Evolutionary conservation across 2,329 filamentous ascomycete species (phyloP).

Genomic region (Coniochaeta pulveracea): DNA sequence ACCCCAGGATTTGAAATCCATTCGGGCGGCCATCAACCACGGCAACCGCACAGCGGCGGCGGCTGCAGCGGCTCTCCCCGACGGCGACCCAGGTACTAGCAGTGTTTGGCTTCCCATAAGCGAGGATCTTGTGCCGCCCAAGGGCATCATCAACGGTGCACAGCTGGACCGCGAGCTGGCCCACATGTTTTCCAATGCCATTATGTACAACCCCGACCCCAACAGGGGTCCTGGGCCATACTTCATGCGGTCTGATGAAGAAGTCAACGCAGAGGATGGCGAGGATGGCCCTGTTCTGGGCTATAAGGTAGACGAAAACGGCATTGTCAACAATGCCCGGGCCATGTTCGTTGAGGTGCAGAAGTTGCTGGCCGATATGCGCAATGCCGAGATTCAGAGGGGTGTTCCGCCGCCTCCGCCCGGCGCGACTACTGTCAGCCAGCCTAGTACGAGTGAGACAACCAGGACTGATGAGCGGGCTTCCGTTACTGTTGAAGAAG

Average conservation of each 20-base stretch:
- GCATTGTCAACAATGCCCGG: constrained; percentile 74
- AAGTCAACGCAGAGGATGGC: constrained; percentile 23
- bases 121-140: constrained; percentile 71
- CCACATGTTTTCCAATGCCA: constrained; percentile 94
- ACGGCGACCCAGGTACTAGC: constrained; percentile 43
- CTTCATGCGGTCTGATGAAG: constrained; percentile 37
- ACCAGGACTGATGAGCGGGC: constrained; percentile 3
- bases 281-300: constrained; percentile 32
- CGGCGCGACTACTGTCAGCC: constrained; percentile 6
- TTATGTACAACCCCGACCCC: constrained; percentile 93
- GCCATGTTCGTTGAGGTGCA: constrained; percentile 88
- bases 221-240: constrained; percentile 55
- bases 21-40: constrained; percentile 63
- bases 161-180: constrained; percentile 90
- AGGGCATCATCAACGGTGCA: constrained; percentile 82
- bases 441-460: constrained; percentile 8
- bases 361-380: constrained; percentile 63
- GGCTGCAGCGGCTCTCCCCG: constrained; percentile 48
- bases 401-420: constrained; percentile 23
- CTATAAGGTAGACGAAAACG: constrained; percentile 68
- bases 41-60: constrained; percentile 55
- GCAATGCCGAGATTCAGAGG: constrained; percentile 56
- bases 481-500: constrained; percentile 2
- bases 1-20: constrained; percentile 67
- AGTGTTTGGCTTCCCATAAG: constrained; percentile 57